Base-by-base conservation (phyloP, 176 grass and related monocot species). In the Oryza rufipogon region DNA sequence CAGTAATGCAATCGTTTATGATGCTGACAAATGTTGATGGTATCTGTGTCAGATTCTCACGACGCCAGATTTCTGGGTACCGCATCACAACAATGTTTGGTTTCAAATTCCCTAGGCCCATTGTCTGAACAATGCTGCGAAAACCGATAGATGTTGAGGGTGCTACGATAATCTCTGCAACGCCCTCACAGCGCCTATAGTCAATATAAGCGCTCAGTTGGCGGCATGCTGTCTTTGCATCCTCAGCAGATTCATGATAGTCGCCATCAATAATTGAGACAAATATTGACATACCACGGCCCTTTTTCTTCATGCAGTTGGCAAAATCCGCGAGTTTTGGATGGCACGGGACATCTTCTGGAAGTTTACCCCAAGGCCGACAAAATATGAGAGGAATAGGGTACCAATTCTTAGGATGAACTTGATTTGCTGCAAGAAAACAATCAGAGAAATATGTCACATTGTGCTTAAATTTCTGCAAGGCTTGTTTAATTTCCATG, bases 351-450 rank as follows among this genome's bases (percentile, higher is more conserved):
- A 98, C 89, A 39, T 95, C 90, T 56, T 98, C 93, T 81, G 96
- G 96, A 71, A 98, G 89, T 60, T 88, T 95, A 20, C 96, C 96
- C 96, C 96, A 98, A 44, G 96, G 96, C 3, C 96, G 96, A 58
- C 96, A 98, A 45, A 98, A 98, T 79, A 98, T 92, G 36, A 98
- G 89, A 64, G 96, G 96, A 79, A 98, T 98, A 17, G 96, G 96
- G 51, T 98, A 98, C 96, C 96, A 98, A 68, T 98, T 98, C 74
- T 98, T 98, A 7, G 96, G 96, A 68, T 98, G 96, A 71, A 98
- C 96, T 58, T 95, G 91, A 56, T 90, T 95, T 87, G 92, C 93
- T 98, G 87, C 78, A 89, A 47, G 9, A 81, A 71, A 66, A 58
- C 58, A 36, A 19, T 34, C 8, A 66, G 22, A 66, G 22, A 68